A percentile compares a stretch with the other conserved stretches of the same genome.
phyloP scores from a whole-genome alignment of 345 rosid genomes.

The Clarkia xantiana region DNA sequence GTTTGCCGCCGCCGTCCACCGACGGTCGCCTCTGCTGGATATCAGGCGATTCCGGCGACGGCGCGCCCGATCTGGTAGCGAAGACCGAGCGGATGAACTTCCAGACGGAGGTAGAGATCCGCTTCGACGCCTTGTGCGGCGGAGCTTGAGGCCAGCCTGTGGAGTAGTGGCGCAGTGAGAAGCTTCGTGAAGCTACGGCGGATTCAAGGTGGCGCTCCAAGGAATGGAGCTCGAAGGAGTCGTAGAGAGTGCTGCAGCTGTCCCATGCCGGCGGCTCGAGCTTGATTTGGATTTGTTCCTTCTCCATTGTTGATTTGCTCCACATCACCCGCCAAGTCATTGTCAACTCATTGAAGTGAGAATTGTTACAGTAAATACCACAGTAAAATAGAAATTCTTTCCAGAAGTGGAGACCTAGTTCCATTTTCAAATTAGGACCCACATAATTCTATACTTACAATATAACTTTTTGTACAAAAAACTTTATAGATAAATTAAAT shows the following conservation, averaged over 20 bases:
- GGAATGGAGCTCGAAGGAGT: constrained; percentile 76
- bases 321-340: too few species aligned
- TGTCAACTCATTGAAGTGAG: too few species aligned
- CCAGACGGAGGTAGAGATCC: constrained; percentile 44
- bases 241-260: constrained; percentile 67
- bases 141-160: constrained; percentile 11
- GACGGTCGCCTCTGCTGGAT: too few species aligned
- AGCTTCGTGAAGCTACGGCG: constrained; percentile 45
- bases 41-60: too few species aligned
- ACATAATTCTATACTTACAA: too few species aligned
- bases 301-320: too few species aligned
- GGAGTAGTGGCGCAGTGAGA: constrained; percentile 47
- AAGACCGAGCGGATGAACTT: constrained; percentile 49
- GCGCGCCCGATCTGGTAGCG: constrained; percentile 13
- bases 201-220: constrained; percentile 66
- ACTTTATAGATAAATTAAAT: too few species aligned
- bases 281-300: constrained; percentile 3
- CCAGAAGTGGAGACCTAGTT: too few species aligned
- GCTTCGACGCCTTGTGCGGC: neutral
- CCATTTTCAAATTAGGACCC: too few species aligned
- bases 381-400: too few species aligned
- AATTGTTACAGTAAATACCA: too few species aligned
- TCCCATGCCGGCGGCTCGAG: constrained; percentile 39
- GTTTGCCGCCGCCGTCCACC: constrained; percentile 7
- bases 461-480: too few species aligned